phyloP scores from a whole-genome alignment of 208 protist species.

The Wallacemonas sp. region DNA sequence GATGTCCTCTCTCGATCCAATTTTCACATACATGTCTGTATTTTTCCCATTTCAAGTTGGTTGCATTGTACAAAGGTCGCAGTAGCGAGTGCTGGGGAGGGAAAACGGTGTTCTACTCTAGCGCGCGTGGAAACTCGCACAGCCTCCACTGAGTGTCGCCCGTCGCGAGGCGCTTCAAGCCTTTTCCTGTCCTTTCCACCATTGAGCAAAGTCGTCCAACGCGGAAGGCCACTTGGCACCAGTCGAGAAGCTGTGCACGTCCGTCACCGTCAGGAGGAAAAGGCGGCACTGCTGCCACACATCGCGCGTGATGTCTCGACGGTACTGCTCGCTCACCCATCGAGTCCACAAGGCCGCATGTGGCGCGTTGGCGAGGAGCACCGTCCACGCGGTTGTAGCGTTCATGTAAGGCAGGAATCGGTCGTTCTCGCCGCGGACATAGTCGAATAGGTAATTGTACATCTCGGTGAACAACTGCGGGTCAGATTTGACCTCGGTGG shows the following conservation, averaged over 20 bases:
- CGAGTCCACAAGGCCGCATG: slow-evolving; percentile 42
- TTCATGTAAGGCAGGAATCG: slow-evolving; percentile 51
- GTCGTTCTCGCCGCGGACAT: slow-evolving; percentile 75
- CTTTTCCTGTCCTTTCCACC: slow-evolving; percentile 20
- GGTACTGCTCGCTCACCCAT: slow-evolving; percentile 50
- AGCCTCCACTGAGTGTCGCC: no score
- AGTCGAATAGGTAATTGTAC: slow-evolving; percentile 89
- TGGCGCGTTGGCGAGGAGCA: slow-evolving; percentile 51
- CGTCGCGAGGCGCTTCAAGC: no score
- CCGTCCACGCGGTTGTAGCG: slow-evolving; percentile 61
- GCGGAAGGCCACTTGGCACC: slow-evolving; percentile 48
- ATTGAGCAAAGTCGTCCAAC: slow-evolving; percentile 75
- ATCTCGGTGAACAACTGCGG: slow-evolving; percentile 53
- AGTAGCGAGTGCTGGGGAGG: no score
- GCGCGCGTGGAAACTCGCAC: no score
- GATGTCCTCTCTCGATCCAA: no score
- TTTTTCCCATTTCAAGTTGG: no score
- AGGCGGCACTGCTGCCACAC: slow-evolving; percentile 75
- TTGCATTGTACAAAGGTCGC: no score
- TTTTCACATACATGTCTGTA: no score
- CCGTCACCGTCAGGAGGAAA: slow-evolving; percentile 35
- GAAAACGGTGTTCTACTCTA: no score
- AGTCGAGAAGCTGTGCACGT: neutral
- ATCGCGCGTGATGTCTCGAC: slow-evolving; percentile 66
- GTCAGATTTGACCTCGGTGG: slow-evolving; percentile 37